Base-by-base conservation (phyloP, 2,329 filamentous ascomycete species). In the Xylaria sp. region DNA sequence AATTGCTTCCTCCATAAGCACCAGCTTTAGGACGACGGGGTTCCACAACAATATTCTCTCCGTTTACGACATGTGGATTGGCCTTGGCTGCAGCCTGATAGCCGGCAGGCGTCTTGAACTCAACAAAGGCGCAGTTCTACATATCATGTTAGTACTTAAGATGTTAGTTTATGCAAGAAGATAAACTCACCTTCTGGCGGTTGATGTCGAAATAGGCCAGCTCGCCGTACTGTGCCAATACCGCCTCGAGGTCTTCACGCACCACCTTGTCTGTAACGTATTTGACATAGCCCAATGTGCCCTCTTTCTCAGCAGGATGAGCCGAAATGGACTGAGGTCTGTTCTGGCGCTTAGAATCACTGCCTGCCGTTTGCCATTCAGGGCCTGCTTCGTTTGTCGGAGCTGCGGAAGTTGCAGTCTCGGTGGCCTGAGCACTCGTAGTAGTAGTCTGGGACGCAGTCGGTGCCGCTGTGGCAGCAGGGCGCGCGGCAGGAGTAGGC, bases 61-160 rank as follows among this genome's bases (percentile, higher is more conserved):
- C 91, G 75, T 91, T 93, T 71, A 99, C 88, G 52, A 87, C 87
- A 82, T 97, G 93, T 41, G 95, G 95, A 83, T 97, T 98, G 74
- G 91, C 91, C 69, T 88, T 88, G 43, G 93, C 86, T 50, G 96
- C 96, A 70, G 92, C 91, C 79, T 93, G 88, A 82, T 97, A 97
- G 55, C 89, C 93, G 63, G 94, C 89, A 25, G 89, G 79, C 55
- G 91, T 92, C 77, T 90, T 91, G 81, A 96, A 99, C 80, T 99
- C 96, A 68, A 97, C 93, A 78, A 98, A 98, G 30, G 96, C 96
- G 77, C 94, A 97, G 86, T 96, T 97, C 95, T 72, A 3, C 97
- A 78, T 32, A 46, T 20, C 50, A 34, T 63, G 66, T 80, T 72
- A 79, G 77, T 34, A 52, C 70, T 72, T 68, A 72, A 72, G 65